phyloP scores from a whole-genome alignment of 2,329 filamentous ascomycete species.

The Alternaria hordeiaustralica region DNA sequence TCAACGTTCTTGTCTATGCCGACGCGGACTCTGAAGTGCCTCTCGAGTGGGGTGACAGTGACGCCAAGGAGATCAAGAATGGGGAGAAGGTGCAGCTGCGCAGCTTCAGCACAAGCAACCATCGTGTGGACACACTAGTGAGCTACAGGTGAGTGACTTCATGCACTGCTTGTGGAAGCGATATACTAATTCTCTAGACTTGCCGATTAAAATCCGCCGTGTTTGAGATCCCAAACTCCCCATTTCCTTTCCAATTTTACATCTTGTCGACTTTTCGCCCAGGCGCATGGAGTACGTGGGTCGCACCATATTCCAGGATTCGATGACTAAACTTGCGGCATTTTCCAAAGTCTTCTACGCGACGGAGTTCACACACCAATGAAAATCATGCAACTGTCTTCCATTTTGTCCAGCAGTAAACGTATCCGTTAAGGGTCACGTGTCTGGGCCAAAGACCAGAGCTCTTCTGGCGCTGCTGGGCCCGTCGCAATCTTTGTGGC shows the following conservation, averaged over 20 bases:
- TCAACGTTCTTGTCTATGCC: constrained; percentile 97
- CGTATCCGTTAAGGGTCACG: not conserved
- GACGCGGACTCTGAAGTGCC: constrained; percentile 96
- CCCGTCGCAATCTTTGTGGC: not conserved
- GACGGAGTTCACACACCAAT: not conserved
- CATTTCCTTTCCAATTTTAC: not conserved
- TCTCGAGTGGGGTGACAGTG: constrained; percentile 97
- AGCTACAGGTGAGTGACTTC: constrained; percentile 71
- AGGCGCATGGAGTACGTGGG: not conserved
- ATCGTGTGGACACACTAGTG: constrained; percentile 92
- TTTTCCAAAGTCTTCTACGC: not conserved
- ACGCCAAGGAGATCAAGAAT: constrained; percentile 94
- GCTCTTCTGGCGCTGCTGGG: not conserved
- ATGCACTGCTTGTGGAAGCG: not conserved
- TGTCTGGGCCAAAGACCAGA: not conserved
- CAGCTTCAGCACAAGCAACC: constrained; percentile 94
- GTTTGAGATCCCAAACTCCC: not conserved
- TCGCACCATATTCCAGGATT: not conserved
- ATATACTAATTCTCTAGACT: constrained; percentile 26
- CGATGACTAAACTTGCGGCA: not conserved
- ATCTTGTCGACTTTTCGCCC: not conserved
- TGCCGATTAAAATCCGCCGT: constrained; percentile 24
- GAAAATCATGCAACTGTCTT: not conserved
- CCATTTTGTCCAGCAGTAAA: not conserved
- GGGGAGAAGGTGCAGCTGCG: constrained; percentile 94